Base-by-base conservation (phyloP, 108 stramenopile genomes). In the Cyclotella sp. region DNA sequence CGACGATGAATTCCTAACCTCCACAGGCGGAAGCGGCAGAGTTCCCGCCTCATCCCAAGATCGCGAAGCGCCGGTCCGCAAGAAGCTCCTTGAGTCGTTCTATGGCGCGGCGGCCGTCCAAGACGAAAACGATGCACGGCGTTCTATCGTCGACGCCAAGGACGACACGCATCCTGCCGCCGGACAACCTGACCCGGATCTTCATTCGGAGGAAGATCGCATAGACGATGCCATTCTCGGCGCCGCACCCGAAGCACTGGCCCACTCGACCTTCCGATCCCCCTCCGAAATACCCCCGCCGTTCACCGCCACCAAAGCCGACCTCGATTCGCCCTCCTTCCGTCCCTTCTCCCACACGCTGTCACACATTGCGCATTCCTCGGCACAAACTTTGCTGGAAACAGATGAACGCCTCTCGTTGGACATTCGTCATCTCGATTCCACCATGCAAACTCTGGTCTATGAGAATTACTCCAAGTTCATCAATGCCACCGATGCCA, bases 391-490 rank as follows among this genome's bases (percentile, higher is more conserved):
- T 0, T 58, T 95, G n/a, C 82, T 95, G 18, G 91, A 92, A 75
- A 78, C 72, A 9, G 88, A 93, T 62, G 91, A 95, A 74, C 71
- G 73, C 0, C 67, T 95, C 51, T 85, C 95, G 13, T 73, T 89
- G 34, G 89, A 92, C 69, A 90, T 95, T 29, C 85, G 95, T 26
- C 89, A 87, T 0, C 82, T 99, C 16, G 98, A 98, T 81, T 89
- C 93, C 53, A 93, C 97, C 30, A 96, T 98, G 97, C 99, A 99
- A 81, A 97, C 95, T 29, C 81, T 99, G 57, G 99, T 99, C 27
- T 99, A 99, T 76, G 99, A 98, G 71, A 99, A 99, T 84, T 99
- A 99, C 88, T 92, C 91, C 78, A 98, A 98, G 68, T 99, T 99
- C 79, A 98, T 99, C 68, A 90, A 89, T 68, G 99, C 98, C 34